A percentile compares a stretch with the other conserved stretches of the same genome.
Conservation (phyloP, 1,284 basidiomycete species). For the Coniferiporia sulphurascens region DNA sequence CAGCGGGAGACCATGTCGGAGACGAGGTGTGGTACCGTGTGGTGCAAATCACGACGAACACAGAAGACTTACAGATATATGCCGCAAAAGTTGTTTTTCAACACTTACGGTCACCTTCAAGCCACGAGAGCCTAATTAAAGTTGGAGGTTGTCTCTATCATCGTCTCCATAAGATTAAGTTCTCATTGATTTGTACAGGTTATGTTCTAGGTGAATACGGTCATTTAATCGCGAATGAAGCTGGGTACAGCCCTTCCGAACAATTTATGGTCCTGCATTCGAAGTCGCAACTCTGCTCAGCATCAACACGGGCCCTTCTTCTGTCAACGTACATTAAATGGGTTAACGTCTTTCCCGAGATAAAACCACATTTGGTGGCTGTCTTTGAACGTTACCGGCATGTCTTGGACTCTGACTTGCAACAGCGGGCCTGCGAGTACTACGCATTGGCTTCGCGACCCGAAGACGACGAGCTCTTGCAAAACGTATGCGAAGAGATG, state of each 20-base stretch:
- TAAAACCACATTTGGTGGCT: slow-evolving; percentile 88
- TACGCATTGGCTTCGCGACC: slow-evolving; percentile 76
- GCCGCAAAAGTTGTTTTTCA: slow-evolving; percentile 93
- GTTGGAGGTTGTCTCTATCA: slow-evolving; percentile 67
- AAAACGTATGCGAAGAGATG: slow-evolving; percentile 98
- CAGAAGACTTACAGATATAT: slow-evolving; percentile 94
- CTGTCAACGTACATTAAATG: slow-evolving; percentile 99
- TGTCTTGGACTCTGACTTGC: slow-evolving; percentile 95
- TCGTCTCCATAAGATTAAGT: background rate
- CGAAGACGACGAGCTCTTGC: slow-evolving; percentile 88
- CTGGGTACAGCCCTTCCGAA: slow-evolving; percentile 89
- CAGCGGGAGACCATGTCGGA: slow-evolving; percentile 96
- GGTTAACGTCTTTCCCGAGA: slow-evolving; percentile 99
- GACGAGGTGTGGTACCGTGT: slow-evolving; percentile 99
- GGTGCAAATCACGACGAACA: slow-evolving; percentile 97
- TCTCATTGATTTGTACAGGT: slow-evolving; percentile 40
- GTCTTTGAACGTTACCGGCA: slow-evolving; percentile 98
- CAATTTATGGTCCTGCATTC: slow-evolving; percentile 94
- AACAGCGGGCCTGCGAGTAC: slow-evolving; percentile 98
- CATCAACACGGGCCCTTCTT: slow-evolving; percentile 87
- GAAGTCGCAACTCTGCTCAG: slow-evolving; percentile 93
- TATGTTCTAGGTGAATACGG: slow-evolving; percentile 98
- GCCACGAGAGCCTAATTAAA: slow-evolving; percentile 96
- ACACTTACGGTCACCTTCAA: slow-evolving; percentile 82
- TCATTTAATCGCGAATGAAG: slow-evolving; percentile 93